Base-by-base conservation (phyloP, 2,329 filamentous ascomycete species). In the Coniochaeta sp. region DNA sequence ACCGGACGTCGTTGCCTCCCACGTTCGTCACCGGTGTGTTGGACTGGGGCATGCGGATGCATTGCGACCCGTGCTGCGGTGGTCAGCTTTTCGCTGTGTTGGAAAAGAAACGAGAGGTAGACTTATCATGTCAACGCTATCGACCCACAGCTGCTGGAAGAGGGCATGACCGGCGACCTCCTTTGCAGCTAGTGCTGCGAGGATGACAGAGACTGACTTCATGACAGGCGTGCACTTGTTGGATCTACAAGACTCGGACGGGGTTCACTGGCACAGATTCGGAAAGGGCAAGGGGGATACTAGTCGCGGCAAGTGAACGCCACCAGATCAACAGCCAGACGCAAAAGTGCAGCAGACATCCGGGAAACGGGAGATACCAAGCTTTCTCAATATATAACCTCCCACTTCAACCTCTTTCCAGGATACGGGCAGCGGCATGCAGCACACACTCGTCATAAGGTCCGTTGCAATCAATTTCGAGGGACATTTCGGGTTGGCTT, bases 121-220 rank as follows among this genome's bases (percentile, higher is more conserved):
- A 74, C 67, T 66, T 75, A 69, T 75, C 71, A 71, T 72, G 63
- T 74, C 78, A 26, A 73, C 69, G 12, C 74, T 77, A 59, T 77
- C 72, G 28, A 80, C 76, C 77, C 77, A 81, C 38, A 81, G 69
- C 16, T 79, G 69, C 64, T 83, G 80, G 71, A 81, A 82, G 34
- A 75, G 79, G 47, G 81, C 78, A 63, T 84, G 81, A 57, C 73
- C 75, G 56, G 74, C 67, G 17, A 73, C 78, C 31, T 74, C 65
- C 36, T 69, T 67, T 17, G 71, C 74, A 44, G 73, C 70, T 26
- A 77, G 60, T 19, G 70, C 73, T 19, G 69, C 67, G 11, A 72
- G 52, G 16, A 68, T 64, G 28, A 71, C 64, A 33, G 72, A 57
- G 36, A 73, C 44, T 5, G 70, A 71, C 69, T 72, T 77, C 76